phyloP scores from a whole-genome alignment of 345 rosid species.

The Dimocarpus longan region DNA sequence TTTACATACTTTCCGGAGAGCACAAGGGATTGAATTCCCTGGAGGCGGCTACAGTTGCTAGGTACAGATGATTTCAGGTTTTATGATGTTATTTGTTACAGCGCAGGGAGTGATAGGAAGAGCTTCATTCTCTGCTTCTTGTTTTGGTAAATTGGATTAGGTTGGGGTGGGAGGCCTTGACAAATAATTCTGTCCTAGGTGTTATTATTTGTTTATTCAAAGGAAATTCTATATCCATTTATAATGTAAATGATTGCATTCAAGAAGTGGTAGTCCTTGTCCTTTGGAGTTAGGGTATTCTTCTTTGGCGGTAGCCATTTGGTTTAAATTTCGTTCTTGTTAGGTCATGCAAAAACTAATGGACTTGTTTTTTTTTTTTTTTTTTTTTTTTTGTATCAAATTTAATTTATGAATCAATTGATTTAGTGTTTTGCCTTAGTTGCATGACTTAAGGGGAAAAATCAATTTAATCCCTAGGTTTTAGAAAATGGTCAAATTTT shows the following conservation, averaged over 20 bases:
- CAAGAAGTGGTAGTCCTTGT: constrained; percentile 14
- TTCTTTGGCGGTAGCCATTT: constrained; percentile 2
- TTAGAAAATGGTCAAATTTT: no score
- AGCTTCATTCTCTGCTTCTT: constrained; percentile 17
- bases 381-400: neutral
- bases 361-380: neutral
- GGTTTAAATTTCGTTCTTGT: constrained; percentile 17
- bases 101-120: constrained; percentile 20
- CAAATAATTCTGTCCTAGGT: constrained; percentile 13
- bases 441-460: no score
- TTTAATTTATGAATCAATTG: neutral
- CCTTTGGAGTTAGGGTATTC: neutral
- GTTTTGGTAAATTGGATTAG: constrained; percentile 13
- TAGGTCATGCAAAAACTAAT: constrained; percentile 6
- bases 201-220: neutral
- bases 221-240: constrained; percentile 18
- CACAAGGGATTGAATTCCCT: constrained; percentile 23
- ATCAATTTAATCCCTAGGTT: no score
- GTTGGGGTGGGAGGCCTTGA: constrained; percentile 3
- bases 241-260: constrained; percentile 27
- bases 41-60: constrained; percentile 9
- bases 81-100: constrained; percentile 12
- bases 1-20: constrained; percentile 17
- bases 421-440: neutral
- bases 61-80: constrained; percentile 15